phyloP scores from a whole-genome alignment of 495 filamentous ascomycete genomes.

The Hyaloscypha hepaticicola region DNA sequence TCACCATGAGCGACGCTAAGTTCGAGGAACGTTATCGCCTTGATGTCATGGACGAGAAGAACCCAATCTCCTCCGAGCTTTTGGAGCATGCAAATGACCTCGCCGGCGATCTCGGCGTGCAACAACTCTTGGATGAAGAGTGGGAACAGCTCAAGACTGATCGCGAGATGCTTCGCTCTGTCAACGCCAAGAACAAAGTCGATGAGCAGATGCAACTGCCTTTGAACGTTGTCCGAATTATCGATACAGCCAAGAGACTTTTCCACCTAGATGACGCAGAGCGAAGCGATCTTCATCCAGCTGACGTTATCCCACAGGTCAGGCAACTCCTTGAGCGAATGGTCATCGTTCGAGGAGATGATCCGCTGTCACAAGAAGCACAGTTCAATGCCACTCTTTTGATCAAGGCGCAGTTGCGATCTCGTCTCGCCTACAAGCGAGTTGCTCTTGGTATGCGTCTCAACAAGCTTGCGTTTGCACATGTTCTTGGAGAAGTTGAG shows the following conservation, averaged over 20 bases:
- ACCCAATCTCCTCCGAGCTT: conserved; percentile 64
- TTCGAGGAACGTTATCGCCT: conserved; percentile 81
- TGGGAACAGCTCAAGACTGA: conserved; percentile 75
- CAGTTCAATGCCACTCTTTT: conserved; percentile 83
- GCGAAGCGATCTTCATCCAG: conserved; percentile 87
- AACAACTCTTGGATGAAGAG: conserved; percentile 83
- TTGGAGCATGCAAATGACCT: conserved; percentile 88
- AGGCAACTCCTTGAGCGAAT: conserved; percentile 71
- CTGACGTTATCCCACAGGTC: conserved; percentile 82
- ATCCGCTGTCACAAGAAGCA: conserved; percentile 78
- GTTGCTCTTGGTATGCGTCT: conserved; percentile 79
- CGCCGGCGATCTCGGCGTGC: conserved; percentile 78
- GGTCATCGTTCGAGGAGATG: conserved; percentile 79
- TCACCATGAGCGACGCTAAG: conserved; percentile 66
- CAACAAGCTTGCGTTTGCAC: conserved; percentile 89
- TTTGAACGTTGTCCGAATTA: conserved; percentile 85
- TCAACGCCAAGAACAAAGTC: conserved; percentile 52
- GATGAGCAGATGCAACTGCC: conserved; percentile 86
- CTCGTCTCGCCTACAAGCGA: conserved; percentile 86
- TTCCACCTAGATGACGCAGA: conserved; percentile 84
- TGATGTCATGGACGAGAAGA: conserved; percentile 83
- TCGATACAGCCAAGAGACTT: conserved; percentile 82
- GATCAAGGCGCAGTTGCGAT: conserved; percentile 89
- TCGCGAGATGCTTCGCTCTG: conserved; percentile 70
- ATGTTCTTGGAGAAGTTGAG: conserved; percentile 89